A percentile compares a stretch with the other conserved stretches of the same genome.
Evolutionary conservation across 1,139 yeast species (phyloP).

Genomic region (Taphrina deformans): DNA sequence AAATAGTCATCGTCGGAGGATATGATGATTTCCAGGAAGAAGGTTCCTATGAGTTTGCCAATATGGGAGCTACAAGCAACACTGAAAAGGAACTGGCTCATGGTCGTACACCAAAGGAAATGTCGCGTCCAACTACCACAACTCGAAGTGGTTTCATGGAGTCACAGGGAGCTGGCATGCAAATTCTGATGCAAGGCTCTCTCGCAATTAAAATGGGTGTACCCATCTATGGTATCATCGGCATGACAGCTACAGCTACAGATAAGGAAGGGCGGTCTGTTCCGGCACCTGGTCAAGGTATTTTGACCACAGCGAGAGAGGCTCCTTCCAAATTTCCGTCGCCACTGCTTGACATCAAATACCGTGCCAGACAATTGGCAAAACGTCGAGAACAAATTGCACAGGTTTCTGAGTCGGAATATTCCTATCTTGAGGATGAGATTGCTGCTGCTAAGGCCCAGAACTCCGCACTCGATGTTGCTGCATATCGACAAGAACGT

Average conservation of each 20-base stretch:
- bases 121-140: constrained; percentile 98
- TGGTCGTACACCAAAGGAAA: constrained; percentile 96
- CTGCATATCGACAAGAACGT: constrained; percentile 70
- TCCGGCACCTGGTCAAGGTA: constrained; percentile 99
- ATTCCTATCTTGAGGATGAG: constrained; percentile 68
- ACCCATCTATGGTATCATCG: constrained; percentile 94
- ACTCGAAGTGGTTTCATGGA: constrained; percentile 98
- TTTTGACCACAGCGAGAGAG: constrained; percentile 96
- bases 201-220: constrained; percentile 97
- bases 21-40: constrained; percentile 99
- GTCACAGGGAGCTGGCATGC: constrained; percentile 99
- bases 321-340: constrained; percentile 76
- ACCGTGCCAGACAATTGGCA: constrained; percentile 89
- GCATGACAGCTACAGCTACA: constrained; percentile 92
- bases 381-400: constrained; percentile 76
- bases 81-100: constrained; percentile 81
- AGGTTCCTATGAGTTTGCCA: constrained; percentile 95
- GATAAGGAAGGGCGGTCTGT: constrained; percentile 98
- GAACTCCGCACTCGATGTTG: constrained; percentile 45
- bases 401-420: constrained; percentile 81
- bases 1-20: constrained; percentile 96
- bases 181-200: constrained; percentile 91
- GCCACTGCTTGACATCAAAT: constrained; percentile 81
- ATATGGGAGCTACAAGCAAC: constrained; percentile 97
- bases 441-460: constrained; percentile 57